phyloP scores from a whole-genome alignment of 1,284 basidiomycete genomes.

The Thecaphora thlaspeos region DNA sequence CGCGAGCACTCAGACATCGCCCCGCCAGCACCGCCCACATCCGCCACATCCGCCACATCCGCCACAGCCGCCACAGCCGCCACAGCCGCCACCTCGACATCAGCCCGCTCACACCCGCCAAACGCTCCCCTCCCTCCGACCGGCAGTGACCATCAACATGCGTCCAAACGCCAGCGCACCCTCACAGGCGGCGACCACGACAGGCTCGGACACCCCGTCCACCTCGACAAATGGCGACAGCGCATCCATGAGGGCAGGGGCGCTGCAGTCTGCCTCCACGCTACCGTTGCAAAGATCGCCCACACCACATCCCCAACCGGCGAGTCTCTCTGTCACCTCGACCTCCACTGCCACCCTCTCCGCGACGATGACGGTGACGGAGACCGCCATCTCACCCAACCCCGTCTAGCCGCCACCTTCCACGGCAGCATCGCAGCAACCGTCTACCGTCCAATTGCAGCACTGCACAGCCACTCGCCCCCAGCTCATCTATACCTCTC shows the following conservation, averaged over 20 bases:
- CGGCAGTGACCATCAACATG: neutral
- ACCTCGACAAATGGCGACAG: conserved; percentile 19
- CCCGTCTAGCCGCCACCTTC: conserved; percentile 9
- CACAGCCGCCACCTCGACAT: neutral
- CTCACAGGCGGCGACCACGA: conserved; percentile 22
- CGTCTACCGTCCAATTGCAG: conserved; percentile 16
- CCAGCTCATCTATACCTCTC: conserved; percentile 22
- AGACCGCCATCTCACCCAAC: no score
- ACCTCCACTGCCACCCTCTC: conserved; percentile 7
- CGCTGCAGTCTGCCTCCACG: conserved; percentile 26
- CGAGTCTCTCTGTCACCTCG: neutral
- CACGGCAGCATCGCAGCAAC: conserved; percentile 6
- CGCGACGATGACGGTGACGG: no score
- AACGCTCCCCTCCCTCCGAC: neutral
- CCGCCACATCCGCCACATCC: neutral
- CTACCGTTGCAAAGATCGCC: conserved; percentile 4
- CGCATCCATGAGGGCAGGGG: conserved; percentile 26
- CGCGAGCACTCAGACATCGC: conserved; percentile 20
- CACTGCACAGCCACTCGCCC: conserved; percentile 10
- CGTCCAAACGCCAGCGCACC: conserved; percentile 1
- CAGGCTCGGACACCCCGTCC: conserved; percentile 21
- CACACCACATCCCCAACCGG: neutral
- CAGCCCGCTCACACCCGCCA: neutral
- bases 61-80: neutral
- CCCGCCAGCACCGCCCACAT: conserved; percentile 1